phyloP scores from a whole-genome alignment of 352 stramenopile genomes.

The Phytophthora palmivora region DNA sequence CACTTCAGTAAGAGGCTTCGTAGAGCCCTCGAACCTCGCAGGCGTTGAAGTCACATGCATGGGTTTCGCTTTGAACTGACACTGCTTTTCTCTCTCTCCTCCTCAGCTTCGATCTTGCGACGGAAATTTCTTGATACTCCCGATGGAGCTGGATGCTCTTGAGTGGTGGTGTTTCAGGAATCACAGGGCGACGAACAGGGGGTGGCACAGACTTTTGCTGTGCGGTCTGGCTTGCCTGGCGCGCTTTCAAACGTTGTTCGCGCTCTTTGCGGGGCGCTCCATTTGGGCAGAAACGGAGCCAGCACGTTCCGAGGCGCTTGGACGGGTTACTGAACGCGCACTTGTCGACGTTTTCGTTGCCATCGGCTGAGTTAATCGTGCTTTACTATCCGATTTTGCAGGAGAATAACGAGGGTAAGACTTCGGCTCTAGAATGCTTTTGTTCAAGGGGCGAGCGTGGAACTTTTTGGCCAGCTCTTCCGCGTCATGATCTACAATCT shows the following conservation, averaged over 20 bases:
- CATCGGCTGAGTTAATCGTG: slow-evolving; percentile 47
- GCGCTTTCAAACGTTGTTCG: slow-evolving; percentile 45
- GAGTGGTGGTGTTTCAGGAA: slow-evolving; percentile 76
- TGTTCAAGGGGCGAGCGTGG: slow-evolving; percentile 70
- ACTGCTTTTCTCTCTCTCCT: slow-evolving; percentile 63
- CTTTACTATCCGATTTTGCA: slow-evolving; percentile 37
- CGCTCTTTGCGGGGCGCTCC: slow-evolving; percentile 53
- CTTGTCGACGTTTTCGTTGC: slow-evolving; percentile 57
- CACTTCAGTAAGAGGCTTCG: slow-evolving; percentile 74
- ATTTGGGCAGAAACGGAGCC: slow-evolving; percentile 40
- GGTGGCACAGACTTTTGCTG: slow-evolving; percentile 22
- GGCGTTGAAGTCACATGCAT: slow-evolving; percentile 67
- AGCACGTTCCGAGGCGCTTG: slow-evolving; percentile 43
- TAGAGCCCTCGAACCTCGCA: slow-evolving; percentile 69
- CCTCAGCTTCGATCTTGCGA: slow-evolving; percentile 62
- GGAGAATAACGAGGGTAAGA: slow-evolving; percentile 37
- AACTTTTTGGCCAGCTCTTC: slow-evolving; percentile 84
- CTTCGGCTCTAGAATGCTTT: slow-evolving; percentile 56
- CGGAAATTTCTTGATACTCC: slow-evolving; percentile 78
- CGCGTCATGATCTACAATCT: slow-evolving; percentile 72
- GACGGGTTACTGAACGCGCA: slow-evolving; percentile 39
- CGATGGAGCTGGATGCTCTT: slow-evolving; percentile 77
- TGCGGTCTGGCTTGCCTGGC: slow-evolving; percentile 15
- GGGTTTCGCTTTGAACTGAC: slow-evolving; percentile 75
- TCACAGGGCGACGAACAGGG: slow-evolving; percentile 43